Conservation (phyloP, 2,329 filamentous ascomycete genomes). For the Microdochium bolleyi region DNA sequence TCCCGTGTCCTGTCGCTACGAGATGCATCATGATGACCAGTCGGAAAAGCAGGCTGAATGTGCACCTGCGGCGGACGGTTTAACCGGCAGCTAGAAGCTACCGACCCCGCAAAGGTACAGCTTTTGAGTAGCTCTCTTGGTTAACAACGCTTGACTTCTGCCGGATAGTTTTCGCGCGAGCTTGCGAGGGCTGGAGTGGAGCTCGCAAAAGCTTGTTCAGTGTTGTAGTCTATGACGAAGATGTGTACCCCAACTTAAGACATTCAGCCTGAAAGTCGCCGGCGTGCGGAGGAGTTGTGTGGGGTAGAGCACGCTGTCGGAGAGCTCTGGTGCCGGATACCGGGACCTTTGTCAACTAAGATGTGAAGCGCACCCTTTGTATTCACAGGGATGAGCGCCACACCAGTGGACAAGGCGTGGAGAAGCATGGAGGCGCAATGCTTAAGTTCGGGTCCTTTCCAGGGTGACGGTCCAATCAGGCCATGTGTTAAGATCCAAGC, state of each 20-base stretch:
- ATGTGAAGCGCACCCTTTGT: neutral
- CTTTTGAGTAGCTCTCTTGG: neutral
- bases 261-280: neutral
- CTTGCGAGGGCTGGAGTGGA: neutral
- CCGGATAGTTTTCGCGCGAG: neutral
- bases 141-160: neutral
- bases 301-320: neutral
- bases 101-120: neutral
- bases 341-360: neutral
- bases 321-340: neutral
- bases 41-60: neutral
- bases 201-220: neutral
- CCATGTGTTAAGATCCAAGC: neutral
- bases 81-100: neutral
- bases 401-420: neutral
- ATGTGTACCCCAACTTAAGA: neutral
- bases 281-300: neutral
- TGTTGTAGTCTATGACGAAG: neutral
- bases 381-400: neutral
- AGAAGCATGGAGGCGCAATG: neutral
- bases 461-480: neutral
- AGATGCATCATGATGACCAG: neutral
- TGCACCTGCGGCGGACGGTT: neutral
- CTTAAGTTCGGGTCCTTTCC: neutral
- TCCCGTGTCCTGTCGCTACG: neutral